phyloP scores from a whole-genome alignment of 2,329 filamentous ascomycete species.

The Paraphoma sp. region DNA sequence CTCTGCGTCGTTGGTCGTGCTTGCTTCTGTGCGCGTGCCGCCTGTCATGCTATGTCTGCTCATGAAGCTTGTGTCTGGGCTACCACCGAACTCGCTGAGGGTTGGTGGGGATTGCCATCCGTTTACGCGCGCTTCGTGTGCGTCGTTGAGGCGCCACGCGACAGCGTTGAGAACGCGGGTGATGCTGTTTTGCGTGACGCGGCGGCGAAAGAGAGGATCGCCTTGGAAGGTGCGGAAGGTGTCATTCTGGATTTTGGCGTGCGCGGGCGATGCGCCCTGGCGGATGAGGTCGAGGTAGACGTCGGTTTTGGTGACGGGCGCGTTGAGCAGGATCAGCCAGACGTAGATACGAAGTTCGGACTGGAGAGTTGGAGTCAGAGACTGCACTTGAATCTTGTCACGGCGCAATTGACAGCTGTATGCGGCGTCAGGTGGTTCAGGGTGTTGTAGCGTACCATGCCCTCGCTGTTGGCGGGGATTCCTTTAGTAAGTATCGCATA shows the following conservation, averaged over 20 bases:
- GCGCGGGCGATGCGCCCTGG: conserved; percentile 90
- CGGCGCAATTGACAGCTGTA: background rate
- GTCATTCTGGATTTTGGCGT: conserved; percentile 97
- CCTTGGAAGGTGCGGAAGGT: conserved; percentile 96
- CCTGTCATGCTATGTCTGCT: conserved; percentile 41
- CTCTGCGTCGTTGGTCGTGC: conserved; percentile 58
- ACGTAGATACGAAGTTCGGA: conserved; percentile 93
- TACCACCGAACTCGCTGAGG: conserved; percentile 56
- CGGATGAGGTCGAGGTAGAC: conserved; percentile 89
- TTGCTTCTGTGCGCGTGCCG: conserved; percentile 38
- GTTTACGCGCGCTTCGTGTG: conserved; percentile 65
- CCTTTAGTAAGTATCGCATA: conserved; percentile 78
- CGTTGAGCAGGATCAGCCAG: conserved; percentile 92
- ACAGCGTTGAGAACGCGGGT: conserved; percentile 94
- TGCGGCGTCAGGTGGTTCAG: background rate
- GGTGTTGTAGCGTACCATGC: conserved; percentile 67
- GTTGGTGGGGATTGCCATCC: conserved; percentile 59
- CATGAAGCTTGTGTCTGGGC: conserved; percentile 51
- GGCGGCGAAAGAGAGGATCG: conserved; percentile 93
- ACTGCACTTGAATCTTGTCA: background rate
- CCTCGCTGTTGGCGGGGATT: conserved; percentile 78
- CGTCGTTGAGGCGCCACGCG: conserved; percentile 91
- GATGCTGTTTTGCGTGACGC: conserved; percentile 92
- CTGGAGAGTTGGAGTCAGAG: conserved; percentile 54
- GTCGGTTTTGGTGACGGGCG: conserved; percentile 78